Evolutionary conservation across 805 yeast species (phyloP).

Genomic region (Saccharomycopsis javanensis): DNA sequence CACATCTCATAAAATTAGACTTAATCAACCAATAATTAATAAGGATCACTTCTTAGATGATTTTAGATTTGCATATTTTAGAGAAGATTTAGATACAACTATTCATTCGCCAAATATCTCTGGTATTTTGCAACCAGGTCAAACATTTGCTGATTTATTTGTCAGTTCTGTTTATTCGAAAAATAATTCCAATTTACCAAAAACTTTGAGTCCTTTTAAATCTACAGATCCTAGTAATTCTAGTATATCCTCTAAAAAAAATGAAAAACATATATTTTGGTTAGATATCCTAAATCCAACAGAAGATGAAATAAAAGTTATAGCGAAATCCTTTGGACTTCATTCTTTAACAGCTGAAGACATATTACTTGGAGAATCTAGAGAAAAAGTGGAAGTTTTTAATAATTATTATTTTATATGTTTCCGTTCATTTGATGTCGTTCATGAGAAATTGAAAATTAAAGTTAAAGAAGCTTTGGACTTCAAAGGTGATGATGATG

Average conservation of each 20-base stretch:
- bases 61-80: constrained; percentile 80
- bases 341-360: constrained; percentile 98
- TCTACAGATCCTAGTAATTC: constrained; percentile 3
- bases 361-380: constrained; percentile 90
- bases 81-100: constrained; percentile 85
- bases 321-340: constrained; percentile 90
- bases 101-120: constrained; percentile 83
- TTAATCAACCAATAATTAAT: background rate
- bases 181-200: constrained; percentile 6
- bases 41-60: constrained; percentile 29
- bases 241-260: background rate
- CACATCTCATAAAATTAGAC: background rate
- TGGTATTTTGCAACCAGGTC: constrained; percentile 60
- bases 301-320: constrained; percentile 84
- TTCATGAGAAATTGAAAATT: constrained; percentile 15
- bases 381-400: constrained; percentile 94
- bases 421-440: constrained; percentile 93
- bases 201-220: constrained; percentile 11
- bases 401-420: constrained; percentile 86
- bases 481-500: background rate
- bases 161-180: constrained; percentile 31
- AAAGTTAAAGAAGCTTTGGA: constrained; percentile 11
- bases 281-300: constrained; percentile 90
- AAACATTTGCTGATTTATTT: constrained; percentile 54
- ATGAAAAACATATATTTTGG: constrained; percentile 38